These are phyloP conservation scores for Backusella tarrabulga DNA, from an alignment of 192 early-diverging fungal genomes.

Conservation along the genomic window DNA sequence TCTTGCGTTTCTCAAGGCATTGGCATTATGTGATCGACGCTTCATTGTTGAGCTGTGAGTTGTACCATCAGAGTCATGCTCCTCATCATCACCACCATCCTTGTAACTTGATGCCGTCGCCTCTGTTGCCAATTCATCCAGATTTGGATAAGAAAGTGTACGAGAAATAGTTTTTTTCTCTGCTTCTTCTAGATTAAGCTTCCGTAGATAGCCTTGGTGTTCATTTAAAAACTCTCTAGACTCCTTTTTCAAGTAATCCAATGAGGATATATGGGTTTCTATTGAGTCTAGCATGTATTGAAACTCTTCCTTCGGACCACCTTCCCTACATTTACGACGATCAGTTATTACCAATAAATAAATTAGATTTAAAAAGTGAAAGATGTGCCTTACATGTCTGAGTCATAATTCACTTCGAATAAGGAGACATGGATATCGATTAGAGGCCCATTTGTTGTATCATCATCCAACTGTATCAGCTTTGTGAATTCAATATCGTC, in stretches of 20 bases:
- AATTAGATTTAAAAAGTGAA: background rate
- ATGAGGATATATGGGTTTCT: background rate
- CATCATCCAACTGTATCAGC: slow-evolving; percentile 13
- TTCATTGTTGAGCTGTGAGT: background rate
- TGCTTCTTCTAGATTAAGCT: background rate
- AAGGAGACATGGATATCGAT: slow-evolving; percentile 32
- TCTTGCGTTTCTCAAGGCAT: background rate
- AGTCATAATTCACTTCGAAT: slow-evolving; percentile 10
- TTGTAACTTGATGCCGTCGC: background rate
- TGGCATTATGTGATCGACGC: background rate
- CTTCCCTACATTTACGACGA: background rate
- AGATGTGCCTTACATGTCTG: background rate
- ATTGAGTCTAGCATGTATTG: background rate
- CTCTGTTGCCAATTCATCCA: background rate
- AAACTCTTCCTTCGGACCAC: background rate
- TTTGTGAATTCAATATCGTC: slow-evolving; percentile 28
- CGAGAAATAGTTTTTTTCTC: background rate
- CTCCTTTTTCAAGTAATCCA: background rate
- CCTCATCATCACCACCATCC: background rate
- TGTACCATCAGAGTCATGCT: background rate
- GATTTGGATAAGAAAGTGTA: background rate
- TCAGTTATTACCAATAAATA: background rate
- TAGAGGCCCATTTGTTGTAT: slow-evolving; percentile 5
- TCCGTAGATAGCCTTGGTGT: background rate
- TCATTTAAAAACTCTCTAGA: slow-evolving; percentile 9